A percentile compares a stretch with the other conserved stretches of the same genome.
Conservation (phyloP, 1,284 basidiomycete species). For the Wolfiporia cocos region DNA sequence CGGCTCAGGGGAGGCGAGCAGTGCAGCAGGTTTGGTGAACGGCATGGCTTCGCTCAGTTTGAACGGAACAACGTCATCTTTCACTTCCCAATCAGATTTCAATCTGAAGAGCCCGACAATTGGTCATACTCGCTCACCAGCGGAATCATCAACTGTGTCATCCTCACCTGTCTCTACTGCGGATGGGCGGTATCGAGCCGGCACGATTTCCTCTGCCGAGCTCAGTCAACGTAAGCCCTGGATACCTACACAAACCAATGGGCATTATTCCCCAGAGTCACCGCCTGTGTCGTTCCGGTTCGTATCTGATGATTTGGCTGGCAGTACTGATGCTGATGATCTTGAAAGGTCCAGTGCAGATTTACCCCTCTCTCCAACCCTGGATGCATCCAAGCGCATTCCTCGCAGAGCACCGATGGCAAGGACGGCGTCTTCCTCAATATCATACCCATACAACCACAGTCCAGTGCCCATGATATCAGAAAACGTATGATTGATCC, state of each 20-base stretch:
- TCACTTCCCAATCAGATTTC: conserved; percentile 9
- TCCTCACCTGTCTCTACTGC: conserved; percentile 17
- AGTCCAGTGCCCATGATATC: conserved; percentile 28
- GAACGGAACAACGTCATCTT: conserved; percentile 15
- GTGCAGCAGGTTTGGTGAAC: conserved; percentile 9
- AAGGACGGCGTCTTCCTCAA: conserved; percentile 32
- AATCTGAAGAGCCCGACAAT: conserved; percentile 12
- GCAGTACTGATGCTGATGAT: background rate
- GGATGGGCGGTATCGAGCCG: conserved; percentile 21
- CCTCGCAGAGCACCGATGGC: conserved; percentile 30
- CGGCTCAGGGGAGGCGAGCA: background rate
- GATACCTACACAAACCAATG: conserved; percentile 15
- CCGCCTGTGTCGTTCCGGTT: conserved; percentile 18
- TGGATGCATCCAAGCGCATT: conserved; percentile 27
- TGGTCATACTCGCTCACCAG: conserved; percentile 19
- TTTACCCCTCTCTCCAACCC: conserved; percentile 12
- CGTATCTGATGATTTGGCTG: conserved; percentile 3
- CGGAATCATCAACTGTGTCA: conserved; percentile 22
- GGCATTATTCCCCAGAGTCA: conserved; percentile 15
- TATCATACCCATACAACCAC: conserved; percentile 32
- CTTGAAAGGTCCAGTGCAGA: conserved; percentile 11
- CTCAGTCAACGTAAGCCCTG: conserved; percentile 18
- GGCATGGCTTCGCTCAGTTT: conserved; percentile 10
- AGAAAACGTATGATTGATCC: conserved; percentile 29
- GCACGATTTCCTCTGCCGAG: conserved; percentile 20